Conservation (phyloP, 306 rosid genomes). For the Prunus mongolica region DNA sequence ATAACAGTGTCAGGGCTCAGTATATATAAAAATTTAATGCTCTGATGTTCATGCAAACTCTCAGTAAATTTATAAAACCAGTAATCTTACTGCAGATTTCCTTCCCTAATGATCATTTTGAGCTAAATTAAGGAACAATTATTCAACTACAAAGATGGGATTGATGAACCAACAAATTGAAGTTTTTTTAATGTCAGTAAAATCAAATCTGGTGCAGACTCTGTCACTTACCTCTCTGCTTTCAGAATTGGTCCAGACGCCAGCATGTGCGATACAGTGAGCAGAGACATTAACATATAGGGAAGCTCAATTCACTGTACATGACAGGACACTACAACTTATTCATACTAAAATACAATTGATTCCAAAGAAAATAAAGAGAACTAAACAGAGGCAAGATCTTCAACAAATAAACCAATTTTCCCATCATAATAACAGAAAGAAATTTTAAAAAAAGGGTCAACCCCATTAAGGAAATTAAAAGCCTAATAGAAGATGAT, state of each 20-base stretch:
- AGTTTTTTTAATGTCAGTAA: background rate
- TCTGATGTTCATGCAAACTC: background rate
- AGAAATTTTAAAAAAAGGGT: constrained; percentile 13
- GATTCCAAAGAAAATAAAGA: constrained; percentile 15
- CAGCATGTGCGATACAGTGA: constrained; percentile 9
- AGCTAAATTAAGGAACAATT: background rate
- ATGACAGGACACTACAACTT: constrained; percentile 12
- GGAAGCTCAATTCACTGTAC: constrained; percentile 10
- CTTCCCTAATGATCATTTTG: background rate
- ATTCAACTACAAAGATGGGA: background rate
- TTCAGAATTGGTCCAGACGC: background rate
- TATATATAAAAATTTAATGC: background rate
- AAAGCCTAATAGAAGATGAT: constrained; percentile 21
- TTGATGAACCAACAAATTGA: background rate
- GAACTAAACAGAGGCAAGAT: constrained; percentile 28
- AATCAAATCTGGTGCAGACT: background rate
- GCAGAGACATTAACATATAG: background rate
- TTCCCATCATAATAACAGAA: constrained; percentile 23
- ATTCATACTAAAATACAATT: constrained; percentile 49
- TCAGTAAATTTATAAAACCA: too few relatives aligned
- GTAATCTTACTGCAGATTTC: too few relatives aligned
- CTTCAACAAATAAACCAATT: constrained; percentile 67
- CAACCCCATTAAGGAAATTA: constrained; percentile 5
- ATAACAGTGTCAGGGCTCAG: background rate
- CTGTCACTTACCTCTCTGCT: constrained; percentile 7